Base-by-base conservation (phyloP, 73 alveolate genomes). In the Urostyla sp. region DNA sequence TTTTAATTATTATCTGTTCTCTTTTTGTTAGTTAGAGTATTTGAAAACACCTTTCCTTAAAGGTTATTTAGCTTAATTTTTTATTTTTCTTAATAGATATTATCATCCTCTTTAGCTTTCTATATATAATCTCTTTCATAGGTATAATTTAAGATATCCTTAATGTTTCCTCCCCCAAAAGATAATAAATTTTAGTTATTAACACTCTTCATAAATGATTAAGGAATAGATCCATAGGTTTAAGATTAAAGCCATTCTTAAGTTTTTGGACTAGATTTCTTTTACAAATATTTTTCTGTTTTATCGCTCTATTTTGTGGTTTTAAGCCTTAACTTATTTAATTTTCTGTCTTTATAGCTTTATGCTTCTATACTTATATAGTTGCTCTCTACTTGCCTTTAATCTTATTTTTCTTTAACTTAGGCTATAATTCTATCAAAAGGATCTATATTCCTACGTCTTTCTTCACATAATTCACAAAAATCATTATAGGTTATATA, bases 381-480 rank as follows among this genome's bases (percentile, higher is more conserved):
- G n/a, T 38, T 24, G 13, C 8, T 36, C 20, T 10, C 7, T 36
- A 43, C 60, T 7, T 38, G 20, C 37, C 45, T 31, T 5, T 32
- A 26, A n/a, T 23, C 26, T 18, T 38, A 10, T 11, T 13, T 34
- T 4, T 2, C 6, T 18, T 18, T 34, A 5, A 15, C 16, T 3
- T 40, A 28, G 44, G 27, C 46, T 7, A 69, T 69, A 13, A 21
- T 28, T 20, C 53, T 67, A 21, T 30, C 87, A 26, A 75, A 75
- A 3, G 87, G 87, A 37, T 75, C 87, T 4, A 75, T 75, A 4
- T 36, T 26, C 37, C 87, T 75, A 1, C 76, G 34, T 44, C 37
- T 75, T 26, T 75, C 87, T 38, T 75, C 87, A 30, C 87, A 75
- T 27, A 75, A 44, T 23, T 40, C 72, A 56, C 87, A 75, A 35